These are phyloP conservation scores for Musa troglodytarum DNA, from an alignment of 176 grass and related monocot genomes.

Conservation along the genomic window DNA sequence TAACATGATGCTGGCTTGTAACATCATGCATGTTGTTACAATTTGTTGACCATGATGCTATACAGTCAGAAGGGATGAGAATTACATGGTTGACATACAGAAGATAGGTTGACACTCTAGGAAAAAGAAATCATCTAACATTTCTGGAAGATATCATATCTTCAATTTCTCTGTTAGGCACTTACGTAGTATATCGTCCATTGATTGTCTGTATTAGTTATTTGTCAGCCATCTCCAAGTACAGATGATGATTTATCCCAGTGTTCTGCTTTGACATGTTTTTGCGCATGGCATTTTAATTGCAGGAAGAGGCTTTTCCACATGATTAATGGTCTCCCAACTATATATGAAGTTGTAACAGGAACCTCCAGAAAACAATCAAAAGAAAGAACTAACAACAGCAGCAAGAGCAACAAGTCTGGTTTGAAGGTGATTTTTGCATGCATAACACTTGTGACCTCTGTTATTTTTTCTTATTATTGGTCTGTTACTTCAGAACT, in stretches of 20 bases:
- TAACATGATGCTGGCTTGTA: too few relatives aligned
- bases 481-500: conserved; percentile 23
- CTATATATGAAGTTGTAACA: conserved; percentile 74
- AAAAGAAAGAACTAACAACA: conserved; percentile 41
- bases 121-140: not conserved
- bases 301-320: conserved; percentile 68
- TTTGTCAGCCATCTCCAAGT: too few relatives aligned
- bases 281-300: conserved; percentile 26
- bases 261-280: not conserved
- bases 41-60: too few relatives aligned
- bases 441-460: not conserved
- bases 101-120: too few relatives aligned
- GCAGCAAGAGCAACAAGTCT: conserved; percentile 54
- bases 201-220: too few relatives aligned
- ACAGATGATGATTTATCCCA: too few relatives aligned
- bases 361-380: conserved; percentile 52
- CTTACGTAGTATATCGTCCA: too few relatives aligned
- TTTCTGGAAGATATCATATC: too few relatives aligned
- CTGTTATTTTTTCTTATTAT: not conserved
- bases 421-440: conserved; percentile 35
- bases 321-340: conserved; percentile 74
- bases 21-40: too few relatives aligned
- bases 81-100: too few relatives aligned
- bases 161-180: too few relatives aligned
- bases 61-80: too few relatives aligned